phyloP scores from a whole-genome alignment of 169 alveolate genomes.

The Eimeria falciformis region DNA sequence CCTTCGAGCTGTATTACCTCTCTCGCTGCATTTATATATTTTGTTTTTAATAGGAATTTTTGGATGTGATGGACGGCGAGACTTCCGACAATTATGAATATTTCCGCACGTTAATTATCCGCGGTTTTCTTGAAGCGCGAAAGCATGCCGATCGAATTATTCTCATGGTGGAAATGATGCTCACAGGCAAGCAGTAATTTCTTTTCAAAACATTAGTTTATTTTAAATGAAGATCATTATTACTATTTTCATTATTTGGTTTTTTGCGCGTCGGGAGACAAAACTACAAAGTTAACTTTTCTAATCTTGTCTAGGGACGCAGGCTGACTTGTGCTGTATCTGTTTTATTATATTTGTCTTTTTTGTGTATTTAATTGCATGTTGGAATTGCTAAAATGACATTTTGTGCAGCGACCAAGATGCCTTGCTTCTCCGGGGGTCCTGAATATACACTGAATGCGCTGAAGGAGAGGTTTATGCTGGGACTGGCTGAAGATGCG shows the following conservation, averaged over 20 bases:
- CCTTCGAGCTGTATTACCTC: too few relatives aligned
- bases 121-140: constrained; percentile 92
- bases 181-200: constrained; percentile 85
- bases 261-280: neutral
- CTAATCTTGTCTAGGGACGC: too few relatives aligned
- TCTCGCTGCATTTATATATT: neutral
- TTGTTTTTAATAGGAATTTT: constrained; percentile 89
- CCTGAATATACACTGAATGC: constrained; percentile 85
- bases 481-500: constrained; percentile 86
- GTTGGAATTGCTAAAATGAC: too few relatives aligned
- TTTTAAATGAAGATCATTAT: too few relatives aligned
- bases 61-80: constrained; percentile 96
- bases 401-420: constrained; percentile 88
- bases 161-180: constrained; percentile 93
- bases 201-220: too few relatives aligned
- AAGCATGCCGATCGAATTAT: constrained; percentile 92
- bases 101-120: constrained; percentile 89
- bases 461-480: constrained; percentile 89
- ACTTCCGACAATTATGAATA: constrained; percentile 92
- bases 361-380: too few relatives aligned
- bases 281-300: too few relatives aligned
- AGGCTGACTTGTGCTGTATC: too few relatives aligned
- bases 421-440: constrained; percentile 92
- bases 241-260: too few relatives aligned
- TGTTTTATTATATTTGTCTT: too few relatives aligned